Evolutionary conservation across 106 monocot genomes (phyloP).

Genomic region (Platanthera guangdongensis): DNA sequence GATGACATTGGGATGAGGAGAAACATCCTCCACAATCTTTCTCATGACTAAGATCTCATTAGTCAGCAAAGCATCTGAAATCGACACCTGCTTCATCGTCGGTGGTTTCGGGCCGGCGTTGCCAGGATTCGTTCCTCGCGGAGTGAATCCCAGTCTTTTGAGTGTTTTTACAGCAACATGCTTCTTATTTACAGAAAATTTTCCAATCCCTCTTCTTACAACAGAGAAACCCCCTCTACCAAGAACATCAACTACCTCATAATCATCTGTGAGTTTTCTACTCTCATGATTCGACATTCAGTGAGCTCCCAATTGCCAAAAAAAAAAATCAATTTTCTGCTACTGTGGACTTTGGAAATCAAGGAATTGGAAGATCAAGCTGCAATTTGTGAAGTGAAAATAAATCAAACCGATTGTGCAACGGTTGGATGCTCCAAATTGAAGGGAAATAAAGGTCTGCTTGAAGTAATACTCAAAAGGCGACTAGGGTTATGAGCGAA

Average conservation of each 20-base stretch:
- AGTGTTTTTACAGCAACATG: slow-evolving; percentile 60
- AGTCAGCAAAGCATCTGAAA: slow-evolving; percentile 56
- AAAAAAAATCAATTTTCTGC: too few relatives aligned
- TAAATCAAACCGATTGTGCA: neutral
- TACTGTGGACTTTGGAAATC: neutral
- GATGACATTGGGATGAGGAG: slow-evolving; percentile 63
- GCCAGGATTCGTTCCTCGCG: slow-evolving; percentile 14
- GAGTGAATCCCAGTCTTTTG: slow-evolving; percentile 29
- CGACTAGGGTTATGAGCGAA: neutral
- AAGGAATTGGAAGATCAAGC: neutral
- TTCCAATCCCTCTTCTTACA: slow-evolving; percentile 50
- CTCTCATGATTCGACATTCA: slow-evolving; percentile 20
- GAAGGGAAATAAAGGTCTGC: neutral
- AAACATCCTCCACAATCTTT: slow-evolving; percentile 54
- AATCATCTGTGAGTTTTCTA: slow-evolving; percentile 51
- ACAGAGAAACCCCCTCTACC: slow-evolving; percentile 63
- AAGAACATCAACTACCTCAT: slow-evolving; percentile 45
- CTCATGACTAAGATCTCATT: slow-evolving; percentile 72
- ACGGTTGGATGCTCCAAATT: neutral
- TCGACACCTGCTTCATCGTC: slow-evolving; percentile 38
- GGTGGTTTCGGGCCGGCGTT: slow-evolving; percentile 9
- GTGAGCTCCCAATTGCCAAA: neutral
- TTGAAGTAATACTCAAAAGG: slow-evolving; percentile 4
- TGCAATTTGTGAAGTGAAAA: neutral
- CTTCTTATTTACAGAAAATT: slow-evolving; percentile 13